Evolutionary conservation across 768 basidiomycete species (phyloP), one percentile per base, ranked within the genome.

Genomic region (Boletus tomentosulus): DNA sequence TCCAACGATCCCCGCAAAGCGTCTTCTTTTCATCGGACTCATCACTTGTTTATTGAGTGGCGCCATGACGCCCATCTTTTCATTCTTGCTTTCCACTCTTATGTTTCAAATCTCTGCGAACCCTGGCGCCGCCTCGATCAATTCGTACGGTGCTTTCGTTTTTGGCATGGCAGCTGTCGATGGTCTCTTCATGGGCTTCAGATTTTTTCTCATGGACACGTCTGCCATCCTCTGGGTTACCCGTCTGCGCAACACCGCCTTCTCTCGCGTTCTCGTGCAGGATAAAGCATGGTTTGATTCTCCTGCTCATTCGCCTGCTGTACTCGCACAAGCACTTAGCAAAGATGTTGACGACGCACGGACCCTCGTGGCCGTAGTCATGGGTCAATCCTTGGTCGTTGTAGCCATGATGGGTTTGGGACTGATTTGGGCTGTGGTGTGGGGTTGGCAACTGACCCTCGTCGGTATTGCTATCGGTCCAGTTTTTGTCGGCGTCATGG

Each of bases 401-500:
- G 55, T 71, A 9, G 74, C 87, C 13, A 97, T 98, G 93, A 78
- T 98, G 44, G 67, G 78, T 1, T 74, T 96, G 3, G 95, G 94
- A 8, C 70, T 98, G 19, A 66, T 89, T 16, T 99, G 97, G 96
- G 95, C 95, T 0, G 76, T 98, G 68, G 78, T 82, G 2, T 73
- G 79, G 30, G 92, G 92, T 0, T 99, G 96, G 97, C 85, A 97
- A 72, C 75, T 98, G 60, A 96, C 93, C 0, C 79, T 98, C 16
- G 90, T 89, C 3, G 95, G 94, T 0, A 71, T 98, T 28, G 92
- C 87, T 2, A 81, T 98, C 43, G 91, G 82, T 0, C 95, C 94
- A 0, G 79, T 95, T 11, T 96, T 97, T 63, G 85, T 82, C 3
- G 70, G 80, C 10, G 77, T 81, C 10, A 90, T 93, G 81, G 78